phyloP scores from a whole-genome alignment of 2,329 filamentous ascomycete species.

The Ceratocystis lukuohia region DNA sequence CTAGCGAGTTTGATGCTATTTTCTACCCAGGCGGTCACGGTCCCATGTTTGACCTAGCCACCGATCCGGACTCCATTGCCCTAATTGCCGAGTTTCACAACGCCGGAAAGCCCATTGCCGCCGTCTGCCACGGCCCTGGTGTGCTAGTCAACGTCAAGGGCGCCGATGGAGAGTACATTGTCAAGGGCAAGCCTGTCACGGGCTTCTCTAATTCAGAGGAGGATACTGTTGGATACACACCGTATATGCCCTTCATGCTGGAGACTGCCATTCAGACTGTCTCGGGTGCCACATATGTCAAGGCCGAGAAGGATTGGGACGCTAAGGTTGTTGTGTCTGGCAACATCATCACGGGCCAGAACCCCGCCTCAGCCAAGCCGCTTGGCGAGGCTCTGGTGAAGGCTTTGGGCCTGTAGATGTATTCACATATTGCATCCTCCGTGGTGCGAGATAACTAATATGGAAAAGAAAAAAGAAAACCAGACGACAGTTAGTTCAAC shows the following conservation, averaged over 20 bases:
- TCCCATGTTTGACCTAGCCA: slow-evolving; percentile 54
- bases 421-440: background rate
- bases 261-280: slow-evolving; percentile 40
- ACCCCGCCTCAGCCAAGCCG: slow-evolving; percentile 38
- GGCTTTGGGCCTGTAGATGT: slow-evolving; percentile 27
- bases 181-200: slow-evolving; percentile 44
- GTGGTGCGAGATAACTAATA: no score
- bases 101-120: slow-evolving; percentile 47
- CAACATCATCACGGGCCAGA: slow-evolving; percentile 44
- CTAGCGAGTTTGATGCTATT: slow-evolving; percentile 48
- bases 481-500: background rate
- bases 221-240: slow-evolving; percentile 34
- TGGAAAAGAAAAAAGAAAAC: background rate
- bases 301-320: slow-evolving; percentile 38
- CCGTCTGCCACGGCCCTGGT: slow-evolving; percentile 57
- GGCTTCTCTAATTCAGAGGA: slow-evolving; percentile 50
- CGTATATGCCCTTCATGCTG: slow-evolving; percentile 45
- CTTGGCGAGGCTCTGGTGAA: slow-evolving; percentile 40
- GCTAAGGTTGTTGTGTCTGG: slow-evolving; percentile 39
- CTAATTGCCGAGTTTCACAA: slow-evolving; percentile 50
- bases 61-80: slow-evolving; percentile 41
- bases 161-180: slow-evolving; percentile 37
- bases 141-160: slow-evolving; percentile 46
- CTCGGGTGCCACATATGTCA: slow-evolving; percentile 42
- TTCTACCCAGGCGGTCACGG: slow-evolving; percentile 47